Conservation (phyloP, 2,329 filamentous ascomycete species). For the Hirsutella minnesotensis region DNA sequence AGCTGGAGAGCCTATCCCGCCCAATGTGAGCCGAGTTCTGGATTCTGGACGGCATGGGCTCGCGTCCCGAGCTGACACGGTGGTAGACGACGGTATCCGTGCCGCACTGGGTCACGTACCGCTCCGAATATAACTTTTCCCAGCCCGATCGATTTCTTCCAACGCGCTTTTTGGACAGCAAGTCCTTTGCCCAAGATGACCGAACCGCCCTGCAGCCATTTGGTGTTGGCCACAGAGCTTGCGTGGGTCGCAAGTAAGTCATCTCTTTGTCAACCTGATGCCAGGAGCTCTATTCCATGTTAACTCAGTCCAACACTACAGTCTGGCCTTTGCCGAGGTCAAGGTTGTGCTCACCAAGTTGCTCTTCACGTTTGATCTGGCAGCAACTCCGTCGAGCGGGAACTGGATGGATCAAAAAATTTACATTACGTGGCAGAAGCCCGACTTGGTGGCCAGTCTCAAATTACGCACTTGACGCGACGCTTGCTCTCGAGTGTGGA, state of each 20-base stretch:
- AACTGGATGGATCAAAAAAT: neutral
- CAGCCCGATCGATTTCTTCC: constrained; percentile 30
- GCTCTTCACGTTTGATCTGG: neutral
- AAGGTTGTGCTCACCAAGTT: neutral
- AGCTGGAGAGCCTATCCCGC: neutral
- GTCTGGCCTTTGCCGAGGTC: constrained; percentile 9
- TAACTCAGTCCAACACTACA: too few species aligned
- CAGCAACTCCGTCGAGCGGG: neutral
- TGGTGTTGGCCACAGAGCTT: constrained; percentile 33
- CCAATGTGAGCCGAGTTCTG: neutral
- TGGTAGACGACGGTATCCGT: neutral
- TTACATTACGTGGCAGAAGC: too few species aligned
- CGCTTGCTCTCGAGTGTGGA: too few species aligned
- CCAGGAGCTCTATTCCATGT: too few species aligned
- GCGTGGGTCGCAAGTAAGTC: constrained; percentile 31
- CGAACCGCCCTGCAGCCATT: constrained; percentile 33
- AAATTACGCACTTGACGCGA: too few species aligned
- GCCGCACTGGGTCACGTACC: constrained; percentile 15
- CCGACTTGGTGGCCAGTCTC: too few species aligned
- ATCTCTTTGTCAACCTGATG: neutral
- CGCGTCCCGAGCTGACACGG: neutral
- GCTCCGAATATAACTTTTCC: constrained; percentile 27
- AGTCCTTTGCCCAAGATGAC: constrained; percentile 24
- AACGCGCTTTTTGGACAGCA: constrained; percentile 28
- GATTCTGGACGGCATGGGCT: too few species aligned